Base-by-base conservation (phyloP, 768 basidiomycete genomes). In the Pleurotus cornucopiae region DNA sequence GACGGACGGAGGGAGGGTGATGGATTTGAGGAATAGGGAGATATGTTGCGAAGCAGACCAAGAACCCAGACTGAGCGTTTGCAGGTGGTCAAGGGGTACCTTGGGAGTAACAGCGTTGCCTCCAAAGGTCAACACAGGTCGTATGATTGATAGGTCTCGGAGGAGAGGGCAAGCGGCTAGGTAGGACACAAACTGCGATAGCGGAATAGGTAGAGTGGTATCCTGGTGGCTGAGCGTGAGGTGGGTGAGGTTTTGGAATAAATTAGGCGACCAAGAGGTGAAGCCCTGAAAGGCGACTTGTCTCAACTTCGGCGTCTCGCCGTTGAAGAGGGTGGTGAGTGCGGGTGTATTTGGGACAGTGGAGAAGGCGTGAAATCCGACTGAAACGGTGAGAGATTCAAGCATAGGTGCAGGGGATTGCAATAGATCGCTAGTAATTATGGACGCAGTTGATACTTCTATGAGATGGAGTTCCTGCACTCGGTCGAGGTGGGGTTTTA, bases 31-130 rank as follows among this genome's bases (percentile, higher is more conserved):
- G 13, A 53, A 41, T 38, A n/a, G 7, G 14, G 51, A n/a, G 9
- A 53, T 53, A n/a, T 53, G 51, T 21, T 53, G 51, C 14, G 51
- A 53, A n/a, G 51, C 37, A 14, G 18, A 16, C 51, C 51, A 53
- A 13, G 51, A 53, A 12, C 51, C 51, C 16, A 53, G 21, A 20
- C 51, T 40, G 23, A 53, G 51, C 3, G 37, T 53, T 12, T 25
- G 51, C 5, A 53, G 39, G 9, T 53, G 51, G 11, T n/a, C 14
- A 9, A 53, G 23, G 11, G 37, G 38, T 30, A 53, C 39, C 12
- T 37, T 37, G 2, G 51, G 51, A 7, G 51, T 39, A 5, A 41
- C 51, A 7, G 51, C 41, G 11, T 37, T 53, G 9, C 21, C 18
- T 12, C 41, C 51, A 25, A 53, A 53, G 9, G 38, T 38, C n/a